A percentile compares a stretch with the other conserved stretches of the same genome.
These are phyloP conservation scores for Lactarius quietus DNA, from an alignment of 768 basidiomycete species.

Conservation along the genomic window DNA sequence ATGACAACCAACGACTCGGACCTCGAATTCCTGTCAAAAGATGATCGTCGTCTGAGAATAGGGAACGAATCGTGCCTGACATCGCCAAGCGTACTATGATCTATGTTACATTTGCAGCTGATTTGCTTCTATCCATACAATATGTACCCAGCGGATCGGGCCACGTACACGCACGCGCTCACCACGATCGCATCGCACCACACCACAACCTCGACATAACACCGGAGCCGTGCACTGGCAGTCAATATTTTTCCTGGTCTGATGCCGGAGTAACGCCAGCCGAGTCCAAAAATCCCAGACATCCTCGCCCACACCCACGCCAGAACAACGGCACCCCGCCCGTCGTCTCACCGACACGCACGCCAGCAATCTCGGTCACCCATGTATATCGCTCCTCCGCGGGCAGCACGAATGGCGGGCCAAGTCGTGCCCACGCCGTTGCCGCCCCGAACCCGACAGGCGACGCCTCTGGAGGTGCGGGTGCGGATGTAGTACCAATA, in stretches of 20 bases:
- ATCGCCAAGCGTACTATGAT: not conserved
- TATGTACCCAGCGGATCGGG: not conserved
- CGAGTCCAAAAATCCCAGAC: conserved; percentile 18
- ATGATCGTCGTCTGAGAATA: not conserved
- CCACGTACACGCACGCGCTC: not conserved
- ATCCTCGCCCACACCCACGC: conserved; percentile 24
- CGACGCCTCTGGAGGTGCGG: not conserved
- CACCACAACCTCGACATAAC: not conserved
- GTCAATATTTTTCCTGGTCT: not conserved
- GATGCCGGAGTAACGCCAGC: not conserved
- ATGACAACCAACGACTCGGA: no score
- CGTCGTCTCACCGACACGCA: conserved; percentile 20
- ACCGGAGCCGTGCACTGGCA: not conserved
- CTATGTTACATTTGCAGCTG: no score
- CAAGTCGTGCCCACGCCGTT: conserved; percentile 14
- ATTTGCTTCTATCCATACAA: not conserved
- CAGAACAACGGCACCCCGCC: conserved; percentile 26
- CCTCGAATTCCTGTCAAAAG: no score
- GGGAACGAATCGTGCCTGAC: not conserved
- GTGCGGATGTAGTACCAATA: not conserved
- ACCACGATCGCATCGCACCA: not conserved
- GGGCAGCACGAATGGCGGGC: conserved; percentile 22
- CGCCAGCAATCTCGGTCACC: conserved; percentile 21
- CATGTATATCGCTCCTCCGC: conserved; percentile 24
- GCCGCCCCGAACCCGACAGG: not conserved